phyloP scores from a whole-genome alignment of 1,284 basidiomycete genomes.

The Sutorius eximius region DNA sequence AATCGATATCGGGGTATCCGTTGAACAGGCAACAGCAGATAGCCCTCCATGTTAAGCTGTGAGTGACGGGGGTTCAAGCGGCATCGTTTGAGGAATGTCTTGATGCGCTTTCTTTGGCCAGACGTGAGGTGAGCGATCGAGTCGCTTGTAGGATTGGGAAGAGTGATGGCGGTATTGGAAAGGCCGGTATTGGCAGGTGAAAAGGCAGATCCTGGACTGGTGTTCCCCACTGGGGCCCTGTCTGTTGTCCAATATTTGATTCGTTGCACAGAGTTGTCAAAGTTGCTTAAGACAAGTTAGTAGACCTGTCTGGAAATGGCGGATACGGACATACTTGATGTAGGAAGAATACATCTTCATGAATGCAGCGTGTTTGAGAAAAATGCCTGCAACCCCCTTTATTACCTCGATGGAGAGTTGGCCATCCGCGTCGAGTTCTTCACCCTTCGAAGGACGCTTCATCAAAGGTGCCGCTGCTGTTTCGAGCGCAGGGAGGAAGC shows the following conservation, averaged over 20 bases:
- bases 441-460: constrained; percentile 44
- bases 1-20: constrained; percentile 95
- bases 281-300: constrained; percentile 59
- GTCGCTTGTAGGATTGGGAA: constrained; percentile 38
- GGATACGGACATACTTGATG: constrained; percentile 73
- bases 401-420: constrained; percentile 75
- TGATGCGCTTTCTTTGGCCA: constrained; percentile 84
- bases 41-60: constrained; percentile 96
- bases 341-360: constrained; percentile 98
- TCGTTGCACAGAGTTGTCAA: constrained; percentile 86
- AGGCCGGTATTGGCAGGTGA: constrained; percentile 59
- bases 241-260: constrained; percentile 82
- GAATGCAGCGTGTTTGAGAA: constrained; percentile 90
- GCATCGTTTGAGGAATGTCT: constrained; percentile 83
- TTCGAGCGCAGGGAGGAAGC: constrained; percentile 89
- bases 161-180: constrained; percentile 60
- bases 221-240: constrained; percentile 40
- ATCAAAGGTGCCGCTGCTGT: constrained; percentile 69
- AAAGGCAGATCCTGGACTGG: constrained; percentile 44
- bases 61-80: constrained; percentile 85
- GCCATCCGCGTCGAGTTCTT: constrained; percentile 67
- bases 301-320: neutral
- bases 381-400: constrained; percentile 84
- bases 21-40: constrained; percentile 93
- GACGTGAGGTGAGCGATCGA: constrained; percentile 55